Evolutionary conservation across 768 basidiomycete species (phyloP), one percentile per base, ranked within the genome.

Genomic region (Macrolepiota dolichaula): DNA sequence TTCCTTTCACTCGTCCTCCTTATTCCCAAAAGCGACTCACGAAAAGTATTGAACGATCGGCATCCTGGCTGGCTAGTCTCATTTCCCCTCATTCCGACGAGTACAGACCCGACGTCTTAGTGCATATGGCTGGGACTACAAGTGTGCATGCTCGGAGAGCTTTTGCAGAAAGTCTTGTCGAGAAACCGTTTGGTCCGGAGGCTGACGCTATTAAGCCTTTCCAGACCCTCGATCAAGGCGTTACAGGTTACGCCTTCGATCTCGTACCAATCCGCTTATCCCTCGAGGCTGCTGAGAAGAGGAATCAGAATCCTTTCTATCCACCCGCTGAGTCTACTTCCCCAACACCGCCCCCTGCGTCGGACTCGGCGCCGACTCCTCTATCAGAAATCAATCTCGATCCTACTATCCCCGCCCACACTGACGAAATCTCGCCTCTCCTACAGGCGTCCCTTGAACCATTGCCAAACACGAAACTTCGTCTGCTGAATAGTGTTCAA

Each of bases 1-100:
- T 77, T 0, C 89, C 91, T 0, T 85, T 83, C 68, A 88, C 88
- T 0, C 63, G 75, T 2, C 81, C 84, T 0, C 84, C 88, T 0
- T 81, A 85, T 62, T 92, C 91, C 3, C 92, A 94, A 68, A 93
- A 90, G 64, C 84, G 92, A 2, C 71, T 87, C 4, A 86, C 82
- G 27, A 94, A 92, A 69, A 87, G 87, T 67, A 80, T 92, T 55
- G 88, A 92, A 47, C 80, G 92, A 27, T 86, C 85, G 2, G 68
- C 76, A 0, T 72, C 79, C 0, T 94, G 92, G 92, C 72, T 93
- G 0, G 72, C 78, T 0, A 75, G 80, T 36, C 62, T 91, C 1
- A 76, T 92, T 72, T 2, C 62, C 66, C 24, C 64, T 22, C 15
- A n/a, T 29, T 27, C 49, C 13, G 9, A 36, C 4, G 40, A 54